Conservation (phyloP, 768 basidiomycete genomes). For the Exsudoporus frostii region DNA sequence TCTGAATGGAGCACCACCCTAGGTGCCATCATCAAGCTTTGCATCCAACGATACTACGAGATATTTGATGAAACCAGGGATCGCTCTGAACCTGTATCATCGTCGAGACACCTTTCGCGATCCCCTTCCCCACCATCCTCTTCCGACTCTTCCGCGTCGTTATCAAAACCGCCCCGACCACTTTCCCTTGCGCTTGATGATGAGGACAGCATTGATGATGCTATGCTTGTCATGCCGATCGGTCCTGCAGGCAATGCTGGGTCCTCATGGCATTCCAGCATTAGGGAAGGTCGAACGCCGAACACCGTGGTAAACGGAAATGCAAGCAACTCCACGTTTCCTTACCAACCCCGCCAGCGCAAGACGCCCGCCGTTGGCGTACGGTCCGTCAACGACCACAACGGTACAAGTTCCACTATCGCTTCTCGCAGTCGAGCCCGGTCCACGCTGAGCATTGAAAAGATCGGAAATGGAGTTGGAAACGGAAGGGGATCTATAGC, state of each 20-base stretch:
- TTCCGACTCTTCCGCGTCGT: conserved; percentile 21
- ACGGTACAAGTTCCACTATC: conserved; percentile 25
- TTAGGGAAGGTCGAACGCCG: conserved; percentile 11
- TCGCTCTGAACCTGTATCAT: conserved; percentile 56
- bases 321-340: conserved; percentile 5
- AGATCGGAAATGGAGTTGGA: conserved; percentile 26
- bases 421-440: conserved; percentile 42
- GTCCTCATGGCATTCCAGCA: conserved; percentile 1
- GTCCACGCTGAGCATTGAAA: conserved; percentile 68
- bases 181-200: conserved; percentile 42
- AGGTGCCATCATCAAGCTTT: conserved; percentile 68
- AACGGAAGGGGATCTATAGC: conserved; percentile 57
- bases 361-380: conserved; percentile 28
- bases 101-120: conserved; percentile 21
- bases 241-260: conserved; percentile 38
- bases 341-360: conserved; percentile 43
- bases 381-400: conserved; percentile 35
- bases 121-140: conserved; percentile 29
- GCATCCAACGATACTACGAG: conserved; percentile 82
- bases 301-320: conserved; percentile 29
- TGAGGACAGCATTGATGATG: conserved; percentile 75
- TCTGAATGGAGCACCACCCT: conserved; percentile 58
- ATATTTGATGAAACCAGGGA: conserved; percentile 81
- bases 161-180: conserved; percentile 20
- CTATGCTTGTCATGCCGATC: conserved; percentile 70